Conservation (phyloP, 495 filamentous ascomycete species). For the Neurospora sp. region DNA sequence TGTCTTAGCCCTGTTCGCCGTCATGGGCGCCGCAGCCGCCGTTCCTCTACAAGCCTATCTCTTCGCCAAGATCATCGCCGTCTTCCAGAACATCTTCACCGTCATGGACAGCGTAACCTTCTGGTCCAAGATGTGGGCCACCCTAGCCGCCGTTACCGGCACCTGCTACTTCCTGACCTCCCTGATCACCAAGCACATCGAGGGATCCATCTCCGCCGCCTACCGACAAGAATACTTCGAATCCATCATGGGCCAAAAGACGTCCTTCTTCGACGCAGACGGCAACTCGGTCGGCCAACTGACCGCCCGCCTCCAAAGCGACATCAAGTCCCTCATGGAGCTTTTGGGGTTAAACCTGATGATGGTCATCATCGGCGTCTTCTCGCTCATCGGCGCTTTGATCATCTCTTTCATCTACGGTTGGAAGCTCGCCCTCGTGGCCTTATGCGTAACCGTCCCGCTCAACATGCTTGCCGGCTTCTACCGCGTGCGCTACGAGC, state of each 20-base stretch:
- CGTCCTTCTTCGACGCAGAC: slow-evolving; percentile 52
- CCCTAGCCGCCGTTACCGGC: slow-evolving; percentile 31
- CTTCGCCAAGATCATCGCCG: slow-evolving; percentile 31
- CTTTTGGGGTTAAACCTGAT: slow-evolving; percentile 48
- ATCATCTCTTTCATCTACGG: slow-evolving; percentile 45
- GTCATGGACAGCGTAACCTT: slow-evolving; percentile 26
- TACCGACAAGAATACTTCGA: slow-evolving; percentile 53
- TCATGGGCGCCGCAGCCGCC: slow-evolving; percentile 29
- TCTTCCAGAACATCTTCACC: slow-evolving; percentile 20
- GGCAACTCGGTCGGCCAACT: slow-evolving; percentile 56
- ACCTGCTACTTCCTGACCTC: slow-evolving; percentile 29
- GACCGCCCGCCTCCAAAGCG: slow-evolving; percentile 44
- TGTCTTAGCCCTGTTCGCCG: slow-evolving; percentile 22
- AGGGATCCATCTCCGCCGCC: slow-evolving; percentile 31
- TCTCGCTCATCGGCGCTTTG: slow-evolving; percentile 38
- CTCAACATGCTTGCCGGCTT: slow-evolving; percentile 39
- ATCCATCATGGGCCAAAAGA: slow-evolving; percentile 44
- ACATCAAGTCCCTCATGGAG: slow-evolving; percentile 54
- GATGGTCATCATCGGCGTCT: slow-evolving; percentile 39
- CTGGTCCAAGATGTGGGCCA: slow-evolving; percentile 40
- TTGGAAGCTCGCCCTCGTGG: slow-evolving; percentile 48
- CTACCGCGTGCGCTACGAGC: slow-evolving; percentile 43
- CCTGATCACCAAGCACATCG: slow-evolving; percentile 23
- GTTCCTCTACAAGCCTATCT: slow-evolving; percentile 35
- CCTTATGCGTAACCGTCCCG: slow-evolving; percentile 39